Conservation (phyloP, 768 basidiomycete species). For the Termitomyces sp. region DNA sequence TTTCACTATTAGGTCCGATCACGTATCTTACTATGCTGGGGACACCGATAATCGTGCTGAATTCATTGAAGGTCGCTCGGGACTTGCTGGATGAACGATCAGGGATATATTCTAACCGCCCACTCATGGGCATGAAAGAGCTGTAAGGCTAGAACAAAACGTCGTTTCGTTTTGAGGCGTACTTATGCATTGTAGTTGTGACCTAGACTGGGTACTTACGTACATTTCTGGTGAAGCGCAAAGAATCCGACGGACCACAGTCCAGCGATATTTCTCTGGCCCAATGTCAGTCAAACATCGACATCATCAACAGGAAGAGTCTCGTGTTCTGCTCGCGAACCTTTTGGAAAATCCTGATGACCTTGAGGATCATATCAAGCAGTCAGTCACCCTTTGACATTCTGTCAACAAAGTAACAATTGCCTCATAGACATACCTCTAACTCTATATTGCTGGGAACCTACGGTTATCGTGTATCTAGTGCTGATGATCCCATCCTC, state of each 20-base stretch:
- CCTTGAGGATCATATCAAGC: slow-evolving; percentile 1
- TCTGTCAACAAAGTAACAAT: not conserved
- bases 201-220: slow-evolving; percentile 9
- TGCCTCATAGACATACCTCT: not conserved
- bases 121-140: slow-evolving; percentile 16
- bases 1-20: slow-evolving; percentile 15
- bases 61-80: slow-evolving; percentile 12
- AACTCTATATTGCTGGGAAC: slow-evolving; percentile 9
- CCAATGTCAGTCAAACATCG: slow-evolving; percentile 6
- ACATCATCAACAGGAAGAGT: slow-evolving; percentile 9
- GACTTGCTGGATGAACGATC: slow-evolving; percentile 12
- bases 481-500: slow-evolving; percentile 4
- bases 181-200: not conserved
- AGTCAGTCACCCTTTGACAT: not conserved
- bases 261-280: slow-evolving; percentile 6
- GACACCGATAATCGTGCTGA: slow-evolving; percentile 17
- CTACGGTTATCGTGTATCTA: slow-evolving; percentile 5
- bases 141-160: slow-evolving; percentile 7
- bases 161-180: not conserved
- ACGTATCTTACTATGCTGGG: slow-evolving; percentile 16
- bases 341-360: not conserved
- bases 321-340: slow-evolving; percentile 1
- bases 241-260: slow-evolving; percentile 1
- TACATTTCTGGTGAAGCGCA: slow-evolving; percentile 6
- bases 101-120: slow-evolving; percentile 18